Percentiles rank a stretch among this genome's conserved stretches.
These are phyloP conservation scores for Marchantia polymorpha DNA, from an alignment of 225 moss, liverwort and hornwort genomes.

Conservation along the genomic window DNA sequence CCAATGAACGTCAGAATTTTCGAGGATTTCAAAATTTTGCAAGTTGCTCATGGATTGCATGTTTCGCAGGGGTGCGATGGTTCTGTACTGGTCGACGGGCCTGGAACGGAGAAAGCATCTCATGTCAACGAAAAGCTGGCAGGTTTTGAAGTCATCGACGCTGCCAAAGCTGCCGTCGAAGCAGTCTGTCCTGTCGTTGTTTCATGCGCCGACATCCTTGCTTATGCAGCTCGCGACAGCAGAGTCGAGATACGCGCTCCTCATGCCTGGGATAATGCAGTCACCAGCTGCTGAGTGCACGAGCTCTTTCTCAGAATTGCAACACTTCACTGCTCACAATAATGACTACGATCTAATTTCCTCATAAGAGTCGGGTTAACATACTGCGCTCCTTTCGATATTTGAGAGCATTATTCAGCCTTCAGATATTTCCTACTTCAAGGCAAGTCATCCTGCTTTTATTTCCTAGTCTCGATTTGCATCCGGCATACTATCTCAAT, in stretches of 20 bases:
- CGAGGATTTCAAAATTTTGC: no score
- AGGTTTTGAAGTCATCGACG: not conserved
- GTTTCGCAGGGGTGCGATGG: no score
- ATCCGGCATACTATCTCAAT: no score
- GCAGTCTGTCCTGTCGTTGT: constrained; percentile 23
- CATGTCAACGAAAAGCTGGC: not conserved
- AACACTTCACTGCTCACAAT: not conserved
- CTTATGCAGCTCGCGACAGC: constrained; percentile 34
- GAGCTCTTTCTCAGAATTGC: no score
- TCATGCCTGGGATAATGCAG: not conserved
- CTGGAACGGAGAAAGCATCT: not conserved
- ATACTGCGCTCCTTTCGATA: no score
- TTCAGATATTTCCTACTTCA: no score
- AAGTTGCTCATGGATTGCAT: not conserved
- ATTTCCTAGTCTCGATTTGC: no score
- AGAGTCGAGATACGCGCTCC: constrained; percentile 21
- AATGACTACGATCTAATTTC: not conserved
- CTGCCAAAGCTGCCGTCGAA: not conserved
- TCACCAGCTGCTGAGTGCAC: no score
- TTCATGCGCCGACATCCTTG: no score
- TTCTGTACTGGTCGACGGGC: not conserved
- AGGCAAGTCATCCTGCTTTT: no score
- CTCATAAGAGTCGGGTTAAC: no score
- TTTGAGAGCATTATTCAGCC: no score
- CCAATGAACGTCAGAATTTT: not conserved